A percentile compares a stretch with the other conserved stretches of the same genome.
These are phyloP conservation scores for Boletus smithii DNA, from an alignment of 1,284 basidiomycete species.

Conservation along the genomic window DNA sequence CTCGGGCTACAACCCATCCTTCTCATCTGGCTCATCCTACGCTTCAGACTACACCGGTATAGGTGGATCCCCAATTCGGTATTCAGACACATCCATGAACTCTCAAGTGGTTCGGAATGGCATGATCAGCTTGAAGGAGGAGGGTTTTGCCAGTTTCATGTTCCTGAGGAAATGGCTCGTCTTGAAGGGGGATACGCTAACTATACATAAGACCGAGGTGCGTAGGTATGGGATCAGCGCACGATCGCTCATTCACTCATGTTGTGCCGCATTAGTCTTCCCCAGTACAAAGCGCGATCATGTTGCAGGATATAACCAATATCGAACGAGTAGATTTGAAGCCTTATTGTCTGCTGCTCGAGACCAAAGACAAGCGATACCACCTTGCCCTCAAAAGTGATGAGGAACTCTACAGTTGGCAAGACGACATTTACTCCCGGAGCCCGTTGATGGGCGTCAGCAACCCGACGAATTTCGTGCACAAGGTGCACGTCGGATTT, in stretches of 20 bases:
- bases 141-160: slow-evolving; percentile 86
- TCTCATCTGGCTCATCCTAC: slow-evolving; percentile 59
- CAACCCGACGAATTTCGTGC: slow-evolving; percentile 95
- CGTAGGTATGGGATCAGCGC: slow-evolving; percentile 25
- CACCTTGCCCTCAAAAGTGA: slow-evolving; percentile 87
- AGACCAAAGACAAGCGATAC: slow-evolving; percentile 79
- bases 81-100: slow-evolving; percentile 40
- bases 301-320: slow-evolving; percentile 77
- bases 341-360: slow-evolving; percentile 85
- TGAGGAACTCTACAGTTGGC: slow-evolving; percentile 95
- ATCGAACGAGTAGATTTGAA: slow-evolving; percentile 91
- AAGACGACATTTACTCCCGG: slow-evolving; percentile 92
- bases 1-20: slow-evolving; percentile 59
- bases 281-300: slow-evolving; percentile 64
- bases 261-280: slow-evolving; percentile 45
- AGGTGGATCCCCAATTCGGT: slow-evolving; percentile 70
- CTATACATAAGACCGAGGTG: slow-evolving; percentile 93
- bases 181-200: slow-evolving; percentile 76
- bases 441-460: slow-evolving; percentile 92
- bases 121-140: slow-evolving; percentile 81
- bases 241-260: slow-evolving; percentile 6
- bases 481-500: slow-evolving; percentile 97
- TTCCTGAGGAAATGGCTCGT: slow-evolving; percentile 93
- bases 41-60: slow-evolving; percentile 65
- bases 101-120: slow-evolving; percentile 62